These are phyloP conservation scores for Aspergillus taichungensis DNA, from an alignment of 495 filamentous ascomycete genomes.

Conservation along the genomic window DNA sequence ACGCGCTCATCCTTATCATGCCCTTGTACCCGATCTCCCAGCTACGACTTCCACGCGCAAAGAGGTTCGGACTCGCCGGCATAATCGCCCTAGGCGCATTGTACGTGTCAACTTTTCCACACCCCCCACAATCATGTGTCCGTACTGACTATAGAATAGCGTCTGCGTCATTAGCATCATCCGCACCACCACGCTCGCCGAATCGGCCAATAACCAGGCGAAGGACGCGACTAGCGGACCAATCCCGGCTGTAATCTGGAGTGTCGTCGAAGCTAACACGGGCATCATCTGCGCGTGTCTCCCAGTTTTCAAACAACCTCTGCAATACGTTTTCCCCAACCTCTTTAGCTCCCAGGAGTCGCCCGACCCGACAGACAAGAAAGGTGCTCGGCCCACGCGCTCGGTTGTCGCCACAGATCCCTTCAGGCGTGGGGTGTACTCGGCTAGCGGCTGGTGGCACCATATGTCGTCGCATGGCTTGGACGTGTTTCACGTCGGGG, in stretches of 20 bases:
- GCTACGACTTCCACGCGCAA: constrained; percentile 23
- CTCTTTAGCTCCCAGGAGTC: not conserved
- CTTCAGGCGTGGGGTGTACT: not conserved
- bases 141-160: not conserved
- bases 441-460: not conserved
- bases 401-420: not conserved
- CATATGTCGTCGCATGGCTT: not conserved
- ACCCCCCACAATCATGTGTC: not conserved
- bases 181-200: not conserved
- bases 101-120: constrained; percentile 14
- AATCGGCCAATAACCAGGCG: not conserved
- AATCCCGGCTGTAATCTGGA: no score
- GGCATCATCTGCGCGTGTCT: not conserved
- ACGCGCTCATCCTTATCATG: constrained; percentile 30
- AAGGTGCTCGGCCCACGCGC: not conserved
- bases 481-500: not conserved
- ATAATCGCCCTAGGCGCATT: constrained; percentile 31
- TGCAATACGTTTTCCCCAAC: not conserved
- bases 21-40: constrained; percentile 26
- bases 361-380: not conserved
- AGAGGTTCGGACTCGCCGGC: constrained; percentile 21
- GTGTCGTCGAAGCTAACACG: no score
- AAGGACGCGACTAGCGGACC: no score
- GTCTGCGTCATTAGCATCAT: constrained; percentile 8
- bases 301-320: not conserved